Base-by-base conservation (phyloP, 176 grass and related monocot species). In the Eragrostis curvula region DNA sequence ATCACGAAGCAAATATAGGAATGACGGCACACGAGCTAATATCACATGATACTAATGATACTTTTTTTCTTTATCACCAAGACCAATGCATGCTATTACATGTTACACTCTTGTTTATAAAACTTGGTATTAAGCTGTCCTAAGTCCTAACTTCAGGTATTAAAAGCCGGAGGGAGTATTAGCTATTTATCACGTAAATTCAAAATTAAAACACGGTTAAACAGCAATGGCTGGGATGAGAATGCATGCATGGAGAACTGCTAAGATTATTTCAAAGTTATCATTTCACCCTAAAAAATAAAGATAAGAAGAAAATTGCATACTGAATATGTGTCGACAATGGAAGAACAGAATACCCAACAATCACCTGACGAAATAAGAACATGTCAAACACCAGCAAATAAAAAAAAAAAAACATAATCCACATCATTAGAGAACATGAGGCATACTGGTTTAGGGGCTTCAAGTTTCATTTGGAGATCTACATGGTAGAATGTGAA, bases 401-500 rank as follows among this genome's bases (percentile, higher is more conserved):
- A 81, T 61, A 53, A 61, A 81, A 89, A 21, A 72, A n/a, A 65
- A 41, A 25, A 48, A 57, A 59, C 74, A 75, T 13, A 79, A 52
- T 42, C 43, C 60, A 74, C 29, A 86, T 66, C 41, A 70, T 64
- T 45, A 91, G 67, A 43, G 83, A 82, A 70, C 71, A 89, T 55
- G 74, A 70, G 46, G 5, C 79, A 72, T 94, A 96, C 96, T 80
- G 93, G 91, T 90, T 99, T 99, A 2, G 96, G 96, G 28, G 89
- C 87, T 92, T 99, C 96, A 70, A 93, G 96, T 78, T 96, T 99
- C 77, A 87, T 99, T 88, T 94, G 96, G 69, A 99, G 93, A 79
- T 99, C 96, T 43, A 96, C 77, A 85, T 99, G 96, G 75, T 90
- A 99, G 78, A 99, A 88, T 24, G 93, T 99, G 87, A 99, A 99